These are phyloP conservation scores for Alternaria viburni DNA, from an alignment of 2,329 filamentous ascomycete species.

Conservation along the genomic window DNA sequence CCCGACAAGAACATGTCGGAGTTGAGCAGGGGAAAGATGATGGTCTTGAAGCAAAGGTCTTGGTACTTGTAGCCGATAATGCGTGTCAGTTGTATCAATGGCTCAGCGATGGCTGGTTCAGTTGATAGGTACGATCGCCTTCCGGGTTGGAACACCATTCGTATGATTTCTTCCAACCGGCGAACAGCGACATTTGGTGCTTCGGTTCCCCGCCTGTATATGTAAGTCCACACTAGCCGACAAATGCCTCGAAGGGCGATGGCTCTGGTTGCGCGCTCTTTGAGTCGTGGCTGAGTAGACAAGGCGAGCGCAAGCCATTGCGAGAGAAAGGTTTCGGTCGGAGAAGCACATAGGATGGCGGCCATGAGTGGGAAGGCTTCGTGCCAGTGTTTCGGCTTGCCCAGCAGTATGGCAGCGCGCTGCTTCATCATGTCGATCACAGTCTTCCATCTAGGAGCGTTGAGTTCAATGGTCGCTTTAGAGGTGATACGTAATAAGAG, in stretches of 20 bases:
- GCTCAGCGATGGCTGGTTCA: constrained; percentile 83
- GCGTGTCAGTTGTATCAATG: constrained; percentile 89
- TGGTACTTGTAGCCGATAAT: constrained; percentile 94
- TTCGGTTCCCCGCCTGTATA: constrained; percentile 79
- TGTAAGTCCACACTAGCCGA: constrained; percentile 89
- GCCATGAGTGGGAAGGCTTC: constrained; percentile 88
- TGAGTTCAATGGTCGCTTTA: constrained; percentile 77
- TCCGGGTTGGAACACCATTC: constrained; percentile 79
- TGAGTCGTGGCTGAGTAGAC: constrained; percentile 78
- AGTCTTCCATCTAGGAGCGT: constrained; percentile 82
- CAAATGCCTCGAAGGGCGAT: constrained; percentile 89
- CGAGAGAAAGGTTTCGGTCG: constrained; percentile 78
- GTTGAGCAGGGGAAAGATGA: constrained; percentile 96
- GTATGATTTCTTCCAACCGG: constrained; percentile 89
- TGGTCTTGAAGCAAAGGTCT: constrained; percentile 87
- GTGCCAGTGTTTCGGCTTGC: constrained; percentile 91
- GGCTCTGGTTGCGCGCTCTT: constrained; percentile 79
- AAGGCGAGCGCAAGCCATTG: constrained; percentile 88
- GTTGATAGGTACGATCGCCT: constrained; percentile 82
- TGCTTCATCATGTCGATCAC: constrained; percentile 81
- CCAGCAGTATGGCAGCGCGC: constrained; percentile 80
- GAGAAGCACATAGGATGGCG: constrained; percentile 85
- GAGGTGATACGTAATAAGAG: constrained; percentile 87
- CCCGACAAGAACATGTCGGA: constrained; percentile 81
- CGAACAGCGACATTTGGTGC: constrained; percentile 69